These are phyloP conservation scores for Fraxinus pennsylvanica DNA, from an alignment of 257 asterid genomes.

Conservation along the genomic window DNA sequence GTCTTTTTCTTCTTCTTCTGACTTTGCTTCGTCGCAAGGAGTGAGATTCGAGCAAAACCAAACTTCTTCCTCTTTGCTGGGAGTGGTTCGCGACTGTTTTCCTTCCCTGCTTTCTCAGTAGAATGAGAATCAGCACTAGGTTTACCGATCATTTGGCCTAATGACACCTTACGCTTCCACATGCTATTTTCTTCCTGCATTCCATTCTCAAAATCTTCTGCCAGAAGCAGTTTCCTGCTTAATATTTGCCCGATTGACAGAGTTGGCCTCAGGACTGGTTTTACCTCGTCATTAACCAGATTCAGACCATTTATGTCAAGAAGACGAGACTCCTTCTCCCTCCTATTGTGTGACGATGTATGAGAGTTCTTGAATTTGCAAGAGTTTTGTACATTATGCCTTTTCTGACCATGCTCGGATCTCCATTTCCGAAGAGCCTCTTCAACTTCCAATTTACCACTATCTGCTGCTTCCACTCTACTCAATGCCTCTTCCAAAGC, in stretches of 20 bases:
- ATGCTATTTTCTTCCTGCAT: conserved; percentile 27
- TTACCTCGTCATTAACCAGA: conserved; percentile 45
- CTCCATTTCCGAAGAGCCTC: conserved; percentile 87
- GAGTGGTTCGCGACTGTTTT: conserved; percentile 40
- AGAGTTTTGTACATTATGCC: conserved; percentile 50
- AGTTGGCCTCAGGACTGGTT: conserved; percentile 62
- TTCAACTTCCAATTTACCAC: conserved; percentile 73
- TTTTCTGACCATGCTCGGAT: conserved; percentile 76
- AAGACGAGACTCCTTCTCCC: conserved; percentile 55
- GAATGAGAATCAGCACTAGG: conserved; percentile 28
- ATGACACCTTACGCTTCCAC: conserved; percentile 65
- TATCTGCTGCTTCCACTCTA: conserved; percentile 76
- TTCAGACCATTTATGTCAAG: conserved; percentile 55
- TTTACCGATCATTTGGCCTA: conserved; percentile 74
- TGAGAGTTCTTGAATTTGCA: conserved; percentile 67
- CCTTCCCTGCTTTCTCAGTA: conserved; percentile 43
- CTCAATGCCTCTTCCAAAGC: conserved; percentile 73
- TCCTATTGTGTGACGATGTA: conserved; percentile 43
- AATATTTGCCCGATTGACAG: conserved; percentile 63
- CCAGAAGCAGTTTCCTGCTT: conserved; percentile 73
- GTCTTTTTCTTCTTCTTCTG: conserved; percentile 62
- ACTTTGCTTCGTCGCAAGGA: conserved; percentile 67
- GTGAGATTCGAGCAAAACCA: conserved; percentile 67
- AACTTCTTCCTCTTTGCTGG: conserved; percentile 81
- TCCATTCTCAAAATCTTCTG: conserved; percentile 65